Base-by-base conservation (phyloP, 164 flowering plant species). In the Buxus sempervirens region DNA sequence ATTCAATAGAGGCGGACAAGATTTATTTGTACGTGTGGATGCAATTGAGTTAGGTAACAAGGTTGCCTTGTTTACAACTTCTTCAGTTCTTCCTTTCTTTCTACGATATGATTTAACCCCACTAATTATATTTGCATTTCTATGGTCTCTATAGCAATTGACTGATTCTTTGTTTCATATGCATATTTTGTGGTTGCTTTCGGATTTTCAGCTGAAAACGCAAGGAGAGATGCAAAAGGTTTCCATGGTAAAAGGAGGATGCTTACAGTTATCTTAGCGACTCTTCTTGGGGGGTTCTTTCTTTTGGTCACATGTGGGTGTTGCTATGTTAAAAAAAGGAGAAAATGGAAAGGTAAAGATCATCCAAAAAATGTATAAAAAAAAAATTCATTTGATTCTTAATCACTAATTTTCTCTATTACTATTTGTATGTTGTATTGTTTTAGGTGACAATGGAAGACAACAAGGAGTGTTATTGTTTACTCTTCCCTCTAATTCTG, bases 131-230 rank as follows among this genome's bases (percentile, higher is more conserved):
- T n/a, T n/a, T 16, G 58, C 38, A 32, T 32, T 32, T 55, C 20
- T 2, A 20, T 55, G n/a, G 27, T 20, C 21, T n/a, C n/a, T n/a
- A n/a, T n/a, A n/a, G n/a, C 21, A 42, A 26, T 13, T 24, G 18
- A 58, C 26, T 4, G 38, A 14, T 15, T 0, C 2, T 27, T 20
- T 58, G 26, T 27, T 58, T 6, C 13, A 27, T 10, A 26, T 27
- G 16, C 15, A 32, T 16, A 19, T 15, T 18, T 58, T 4, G 18
- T n/a, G 16, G n/a, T 26, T 27, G 36, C 0, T 13, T 15, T 58
- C 12, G 6, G 26, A 8, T 25, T 58, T 27, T 53, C 38, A 72
- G 76, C 72, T 65, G 56, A 24, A 18, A 63, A 65, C 19, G 23
- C 18, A 21, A 63, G 54, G 25, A 38, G 48, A 61, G 10, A 41